These are phyloP conservation scores for Collybia nuda DNA, from an alignment of 768 basidiomycete genomes.

Conservation along the genomic window DNA sequence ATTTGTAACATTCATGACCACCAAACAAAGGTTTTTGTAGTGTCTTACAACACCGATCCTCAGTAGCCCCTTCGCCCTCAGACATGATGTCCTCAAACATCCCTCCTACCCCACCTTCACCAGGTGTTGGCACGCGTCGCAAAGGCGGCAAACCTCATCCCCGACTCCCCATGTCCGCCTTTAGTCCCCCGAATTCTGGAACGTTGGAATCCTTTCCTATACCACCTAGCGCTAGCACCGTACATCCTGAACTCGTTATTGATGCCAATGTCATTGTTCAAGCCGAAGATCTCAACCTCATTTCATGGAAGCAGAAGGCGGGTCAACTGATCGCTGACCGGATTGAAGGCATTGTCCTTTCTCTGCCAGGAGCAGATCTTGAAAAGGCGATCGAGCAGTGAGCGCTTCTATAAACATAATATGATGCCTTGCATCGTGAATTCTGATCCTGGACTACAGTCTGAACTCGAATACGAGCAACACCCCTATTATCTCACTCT, in stretches of 20 bases:
- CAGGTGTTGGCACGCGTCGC: slow-evolving; percentile 49
- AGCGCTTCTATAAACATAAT: slow-evolving; percentile 22
- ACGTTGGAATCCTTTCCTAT: slow-evolving; percentile 67
- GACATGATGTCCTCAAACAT: slow-evolving; percentile 12
- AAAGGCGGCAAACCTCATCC: slow-evolving; percentile 68
- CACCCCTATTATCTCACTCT: slow-evolving; percentile 50
- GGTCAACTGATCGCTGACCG: slow-evolving; percentile 44
- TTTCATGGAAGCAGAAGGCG: slow-evolving; percentile 53
- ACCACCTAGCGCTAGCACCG: slow-evolving; percentile 64
- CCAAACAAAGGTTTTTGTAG: neutral
- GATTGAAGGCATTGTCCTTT: slow-evolving; percentile 57
- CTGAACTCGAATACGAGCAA: slow-evolving; percentile 9
- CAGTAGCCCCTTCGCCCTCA: neutral
- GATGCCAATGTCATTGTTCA: slow-evolving; percentile 64
- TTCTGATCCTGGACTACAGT: slow-evolving; percentile 3
- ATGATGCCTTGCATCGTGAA: neutral
- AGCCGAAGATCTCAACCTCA: slow-evolving; percentile 37
- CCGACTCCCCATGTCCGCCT: slow-evolving; percentile 72
- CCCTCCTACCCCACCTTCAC: slow-evolving; percentile 32
- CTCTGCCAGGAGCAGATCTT: slow-evolving; percentile 42
- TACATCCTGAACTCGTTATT: slow-evolving; percentile 62
- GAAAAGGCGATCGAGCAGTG: slow-evolving; percentile 47
- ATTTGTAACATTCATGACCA: too few species aligned
- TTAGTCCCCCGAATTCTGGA: slow-evolving; percentile 69
- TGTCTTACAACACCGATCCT: neutral